Evolutionary conservation across 257 asterid genomes (phyloP), one percentile per base, ranked within the genome.

Genomic region (Mentha longifolia): DNA sequence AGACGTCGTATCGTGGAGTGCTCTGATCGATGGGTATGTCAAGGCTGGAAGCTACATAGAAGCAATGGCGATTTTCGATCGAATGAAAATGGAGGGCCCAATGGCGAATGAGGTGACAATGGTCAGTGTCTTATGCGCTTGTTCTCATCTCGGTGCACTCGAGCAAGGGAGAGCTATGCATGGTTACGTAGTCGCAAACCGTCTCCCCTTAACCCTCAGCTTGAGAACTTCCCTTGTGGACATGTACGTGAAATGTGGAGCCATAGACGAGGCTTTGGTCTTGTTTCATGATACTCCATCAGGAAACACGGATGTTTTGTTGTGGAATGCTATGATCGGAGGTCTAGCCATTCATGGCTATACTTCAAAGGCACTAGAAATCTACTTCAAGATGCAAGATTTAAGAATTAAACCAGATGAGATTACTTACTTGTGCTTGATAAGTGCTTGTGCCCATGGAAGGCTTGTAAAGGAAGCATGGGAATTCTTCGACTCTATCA

Each of bases 231-330:
- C 97, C 13, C 75, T 89, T 5, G 79, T 92, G 16, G 96, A 92
- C 82, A 89, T 86, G 96, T 89, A 89, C 65, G 93, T 89, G 12
- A 92, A 92, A 66, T 86, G 97, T 41, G 97, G 96, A 5, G 89
- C 90, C 0, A 80, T 92, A 9, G 80, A 85, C 16, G 87, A 87
- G 70, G 93, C 95, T 0, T 45, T 87, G 75, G 70, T 8, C 41
- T 84, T 87, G 35, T 92, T 92, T 62, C 89, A 73, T n/a, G 80
- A 77, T 67, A 82, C 19, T 61, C 30, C 79, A 4, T 33, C 6
- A 58, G 71, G 77, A 33, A 77, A 79, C 50, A 86, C 85, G 0
- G 92, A 91, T 68, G 86, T 83, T 6, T 65, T 92, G 3, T 63
- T 92, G 16, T 92, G 97, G 96, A 92, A 89, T 17, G 71, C 93